Evolutionary conservation across 2,329 filamentous ascomycete genomes (phyloP).

Genomic region (Cladophialophora exuberans): DNA sequence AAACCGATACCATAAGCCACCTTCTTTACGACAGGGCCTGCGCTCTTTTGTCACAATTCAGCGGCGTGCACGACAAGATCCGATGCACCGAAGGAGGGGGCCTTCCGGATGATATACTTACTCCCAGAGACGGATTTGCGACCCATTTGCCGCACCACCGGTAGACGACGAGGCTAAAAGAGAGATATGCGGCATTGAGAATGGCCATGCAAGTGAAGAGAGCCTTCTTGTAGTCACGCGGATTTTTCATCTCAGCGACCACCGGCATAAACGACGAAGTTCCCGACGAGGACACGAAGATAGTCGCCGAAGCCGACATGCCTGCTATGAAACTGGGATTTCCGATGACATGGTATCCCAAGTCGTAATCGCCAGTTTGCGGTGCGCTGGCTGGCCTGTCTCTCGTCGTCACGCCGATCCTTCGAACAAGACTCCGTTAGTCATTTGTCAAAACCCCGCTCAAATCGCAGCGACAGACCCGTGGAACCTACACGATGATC

Average conservation of each 20-base stretch:
- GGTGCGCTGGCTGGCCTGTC: conserved; percentile 40
- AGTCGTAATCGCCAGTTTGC: conserved; percentile 31
- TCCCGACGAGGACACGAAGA: conserved; percentile 39
- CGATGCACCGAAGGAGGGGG: not conserved
- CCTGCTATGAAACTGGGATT: conserved; percentile 34
- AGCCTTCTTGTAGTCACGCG: conserved; percentile 85
- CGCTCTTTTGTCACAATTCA: too few relatives aligned
- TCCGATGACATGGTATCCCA: conserved; percentile 37
- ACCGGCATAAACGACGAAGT: conserved; percentile 77
- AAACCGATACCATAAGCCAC: conserved; percentile 47
- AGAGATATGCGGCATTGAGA: conserved; percentile 41
- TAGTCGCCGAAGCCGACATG: conserved; percentile 36
- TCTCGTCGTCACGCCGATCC: conserved; percentile 36
- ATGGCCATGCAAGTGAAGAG: conserved; percentile 73
- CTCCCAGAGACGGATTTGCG: conserved; percentile 50
- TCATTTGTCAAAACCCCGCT: not conserved
- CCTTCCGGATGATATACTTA: not conserved
- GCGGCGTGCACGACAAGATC: not conserved
- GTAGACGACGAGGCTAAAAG: conserved; percentile 48
- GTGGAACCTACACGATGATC: conserved; percentile 39
- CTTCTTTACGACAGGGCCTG: conserved; percentile 47
- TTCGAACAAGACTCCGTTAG: not conserved
- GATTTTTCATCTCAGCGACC: conserved; percentile 86
- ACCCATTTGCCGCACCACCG: conserved; percentile 52
- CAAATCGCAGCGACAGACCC: not conserved